Evolutionary conservation across 345 rosid species (phyloP).

Genomic region (Syzygium aromaticum): DNA sequence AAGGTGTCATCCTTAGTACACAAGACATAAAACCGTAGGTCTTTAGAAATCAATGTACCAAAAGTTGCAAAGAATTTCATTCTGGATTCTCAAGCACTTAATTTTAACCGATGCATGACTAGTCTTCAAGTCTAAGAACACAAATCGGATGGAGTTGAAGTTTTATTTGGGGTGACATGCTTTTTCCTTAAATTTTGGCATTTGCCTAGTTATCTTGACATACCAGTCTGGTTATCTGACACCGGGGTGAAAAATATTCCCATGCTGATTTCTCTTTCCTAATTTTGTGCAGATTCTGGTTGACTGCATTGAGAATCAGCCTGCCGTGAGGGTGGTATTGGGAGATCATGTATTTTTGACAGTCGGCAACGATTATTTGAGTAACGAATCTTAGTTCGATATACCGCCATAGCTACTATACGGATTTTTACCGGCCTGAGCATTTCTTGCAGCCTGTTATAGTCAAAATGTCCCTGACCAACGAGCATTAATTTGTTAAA

Average conservation of each 20-base stretch:
- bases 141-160: neutral
- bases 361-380: conserved; percentile 36
- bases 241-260: neutral
- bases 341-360: conserved; percentile 60
- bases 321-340: conserved; percentile 31
- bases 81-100: neutral
- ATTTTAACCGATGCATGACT: neutral
- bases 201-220: neutral
- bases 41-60: neutral
- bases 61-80: neutral
- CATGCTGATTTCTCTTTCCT: neutral
- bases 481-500: neutral
- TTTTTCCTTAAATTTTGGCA: neutral
- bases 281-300: conserved; percentile 39
- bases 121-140: neutral
- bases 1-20: neutral
- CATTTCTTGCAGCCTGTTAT: neutral
- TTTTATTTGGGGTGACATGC: neutral
- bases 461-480: neutral
- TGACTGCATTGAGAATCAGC: conserved; percentile 47
- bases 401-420: neutral
- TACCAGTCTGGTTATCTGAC: neutral
- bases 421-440: neutral
- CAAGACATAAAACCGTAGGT: neutral
- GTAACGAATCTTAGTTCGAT: neutral